Evolutionary conservation across 1,139 yeast species (phyloP), one percentile per base, ranked within the genome.

Genomic region (Yamadazyma aaseri): DNA sequence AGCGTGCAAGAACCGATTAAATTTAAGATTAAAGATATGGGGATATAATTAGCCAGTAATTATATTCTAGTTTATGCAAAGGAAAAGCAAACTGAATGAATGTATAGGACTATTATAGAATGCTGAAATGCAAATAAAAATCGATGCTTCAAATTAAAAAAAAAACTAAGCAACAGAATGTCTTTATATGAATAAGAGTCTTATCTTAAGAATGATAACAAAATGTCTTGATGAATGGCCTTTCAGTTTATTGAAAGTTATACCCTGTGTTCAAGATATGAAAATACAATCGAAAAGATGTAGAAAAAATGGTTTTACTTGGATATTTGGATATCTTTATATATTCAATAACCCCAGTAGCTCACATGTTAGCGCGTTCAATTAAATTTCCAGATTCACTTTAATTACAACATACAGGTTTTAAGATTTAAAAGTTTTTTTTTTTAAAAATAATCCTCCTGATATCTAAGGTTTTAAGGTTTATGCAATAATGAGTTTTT

Each of bases 281-380:
- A 18, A 18, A 18, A 18, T 18, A 7, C 9, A 18, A 18, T 18
- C 20, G 9, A 18, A 18, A 7, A 18, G 20, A 18, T 18, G 6
- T 7, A 7, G 20, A 18, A 18, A 18, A 18, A 18, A 9, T 18
- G 6, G 25, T 22, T 22, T 22, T 22, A 22, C 12, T 11, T 10
- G 25, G 25, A 22, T 22, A 22, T 22, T 22, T 22, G 25, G n/a
- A 10, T 22, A 22, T 22, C 25, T 22, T 22, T 22, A 22, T 22
- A 22, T 22, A 22, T 22, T 11, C 12, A 22, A 12, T 22, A 6
- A 7, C 6, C n/a, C 18, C 15, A 17, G 18, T 28, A 23, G 30
- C 18, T 28, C 25, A 28, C 16, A 25, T 17, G 32, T 28, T 32
- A 35, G 35, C 41, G 39, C 39, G 39, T 38, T 33, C 29, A 32